Percentiles rank a stretch among this genome's conserved stretches.
These are phyloP conservation scores for Nannochloropsis salina DNA, from an alignment of 108 stramenopile genomes.

Conservation along the genomic window DNA sequence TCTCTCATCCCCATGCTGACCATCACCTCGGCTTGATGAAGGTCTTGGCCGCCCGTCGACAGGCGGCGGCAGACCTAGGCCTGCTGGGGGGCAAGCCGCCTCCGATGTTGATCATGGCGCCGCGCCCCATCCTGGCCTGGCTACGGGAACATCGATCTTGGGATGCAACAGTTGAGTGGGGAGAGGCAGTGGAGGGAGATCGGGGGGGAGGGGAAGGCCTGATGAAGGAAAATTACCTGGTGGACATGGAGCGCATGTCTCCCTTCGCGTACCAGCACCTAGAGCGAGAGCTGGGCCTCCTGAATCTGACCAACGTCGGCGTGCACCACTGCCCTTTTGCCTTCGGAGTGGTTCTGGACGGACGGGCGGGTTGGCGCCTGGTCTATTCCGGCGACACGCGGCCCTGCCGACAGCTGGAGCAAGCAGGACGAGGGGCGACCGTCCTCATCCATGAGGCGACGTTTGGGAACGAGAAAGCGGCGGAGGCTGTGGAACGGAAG, in stretches of 20 bases:
- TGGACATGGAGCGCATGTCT: background rate
- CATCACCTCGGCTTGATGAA: constrained; percentile 87
- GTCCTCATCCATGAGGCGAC: constrained; percentile 95
- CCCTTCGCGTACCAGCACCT: background rate
- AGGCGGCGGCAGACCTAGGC: background rate
- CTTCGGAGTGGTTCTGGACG: constrained; percentile 63
- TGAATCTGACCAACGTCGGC: background rate
- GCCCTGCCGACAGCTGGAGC: constrained; percentile 69
- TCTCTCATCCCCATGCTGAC: constrained; percentile 95
- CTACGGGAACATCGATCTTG: constrained; percentile 12
- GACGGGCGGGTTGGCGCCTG: constrained; percentile 68
- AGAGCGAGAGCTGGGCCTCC: background rate
- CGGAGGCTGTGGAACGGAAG: constrained; percentile 77
- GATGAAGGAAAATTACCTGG: background rate
- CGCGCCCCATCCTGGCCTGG: constrained; percentile 54
- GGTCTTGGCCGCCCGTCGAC: constrained; percentile 62
- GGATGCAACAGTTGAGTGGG: background rate
- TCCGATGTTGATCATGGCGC: constrained; percentile 77
- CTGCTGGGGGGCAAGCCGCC: constrained; percentile 7
- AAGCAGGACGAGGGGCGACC: constrained; percentile 62
- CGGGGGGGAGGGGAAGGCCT: constrained; percentile 9
- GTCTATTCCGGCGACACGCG: constrained; percentile 91
- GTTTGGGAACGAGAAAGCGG: constrained; percentile 87
- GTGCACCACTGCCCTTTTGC: constrained; percentile 68
- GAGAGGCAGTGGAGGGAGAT: constrained; percentile 11